Evolutionary conservation across 257 asterid species (phyloP).

Genomic region (Solanum ahanhuiri): DNA sequence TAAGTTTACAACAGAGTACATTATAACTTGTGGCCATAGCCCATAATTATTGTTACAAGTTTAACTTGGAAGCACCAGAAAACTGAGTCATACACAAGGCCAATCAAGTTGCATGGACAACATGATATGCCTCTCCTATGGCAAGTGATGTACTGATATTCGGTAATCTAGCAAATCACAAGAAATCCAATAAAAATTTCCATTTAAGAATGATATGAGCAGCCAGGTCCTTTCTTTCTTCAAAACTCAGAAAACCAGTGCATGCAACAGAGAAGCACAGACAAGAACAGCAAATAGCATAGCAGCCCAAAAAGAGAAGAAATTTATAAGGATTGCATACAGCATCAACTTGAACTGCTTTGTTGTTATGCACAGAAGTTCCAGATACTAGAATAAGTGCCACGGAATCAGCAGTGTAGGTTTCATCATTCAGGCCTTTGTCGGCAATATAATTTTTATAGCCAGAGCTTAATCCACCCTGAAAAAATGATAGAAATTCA

Average conservation of each 20-base stretch:
- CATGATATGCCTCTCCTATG: neutral
- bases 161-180: neutral
- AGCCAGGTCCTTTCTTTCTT: neutral
- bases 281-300: neutral
- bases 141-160: neutral
- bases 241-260: neutral
- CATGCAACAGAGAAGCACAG: neutral
- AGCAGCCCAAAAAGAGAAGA: neutral
- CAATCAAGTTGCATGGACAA: neutral
- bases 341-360: conserved; percentile 89
- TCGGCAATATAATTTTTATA: conserved; percentile 82
- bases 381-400: conserved; percentile 84
- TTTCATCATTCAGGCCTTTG: conserved; percentile 95
- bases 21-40: neutral
- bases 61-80: neutral
- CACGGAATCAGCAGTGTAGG: conserved; percentile 71
- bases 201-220: neutral
- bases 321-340: conserved; percentile 27
- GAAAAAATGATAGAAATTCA: neutral
- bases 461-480: conserved; percentile 97
- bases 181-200: neutral
- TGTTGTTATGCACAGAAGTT: conserved; percentile 66
- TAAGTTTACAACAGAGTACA: neutral
- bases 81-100: neutral
- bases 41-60: neutral